phyloP scores from a whole-genome alignment of 352 stramenopile genomes.

The Phytopythium aichiense region DNA sequence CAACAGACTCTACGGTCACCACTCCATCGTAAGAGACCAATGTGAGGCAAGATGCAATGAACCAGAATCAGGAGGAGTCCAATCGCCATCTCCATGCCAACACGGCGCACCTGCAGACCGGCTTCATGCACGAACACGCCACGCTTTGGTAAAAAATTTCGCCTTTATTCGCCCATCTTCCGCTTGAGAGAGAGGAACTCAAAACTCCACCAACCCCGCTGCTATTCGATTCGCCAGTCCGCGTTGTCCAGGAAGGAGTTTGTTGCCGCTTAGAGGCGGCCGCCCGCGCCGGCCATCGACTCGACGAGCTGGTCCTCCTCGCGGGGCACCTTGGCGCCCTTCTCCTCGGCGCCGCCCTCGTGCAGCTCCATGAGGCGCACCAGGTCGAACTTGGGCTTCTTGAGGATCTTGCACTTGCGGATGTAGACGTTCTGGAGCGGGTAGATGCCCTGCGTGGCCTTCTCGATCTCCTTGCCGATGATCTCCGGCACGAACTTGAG shows the following conservation, averaged over 20 bases:
- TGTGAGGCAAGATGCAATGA: background rate
- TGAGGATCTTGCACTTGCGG: slow-evolving; percentile 99
- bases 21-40: background rate
- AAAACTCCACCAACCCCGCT: slow-evolving; percentile 8
- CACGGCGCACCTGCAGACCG: too few species aligned
- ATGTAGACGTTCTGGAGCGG: slow-evolving; percentile 99
- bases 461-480: slow-evolving; percentile 98
- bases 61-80: too few species aligned
- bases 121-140: too few species aligned
- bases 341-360: slow-evolving; percentile 92
- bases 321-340: slow-evolving; percentile 88
- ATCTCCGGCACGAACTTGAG: slow-evolving; percentile 98
- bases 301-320: slow-evolving; percentile 85
- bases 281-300: slow-evolving; percentile 82
- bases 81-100: too few species aligned
- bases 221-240: slow-evolving; percentile 1
- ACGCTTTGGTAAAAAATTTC: slow-evolving; percentile 60
- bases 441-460: slow-evolving; percentile 97
- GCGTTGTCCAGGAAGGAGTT: slow-evolving; percentile 16
- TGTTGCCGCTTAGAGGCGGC: slow-evolving; percentile 76
- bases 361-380: slow-evolving; percentile 99
- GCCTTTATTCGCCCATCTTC: slow-evolving; percentile 80
- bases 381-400: slow-evolving; percentile 99
- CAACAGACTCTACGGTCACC: background rate
- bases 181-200: slow-evolving; percentile 43